Percentiles rank a stretch among this genome's conserved stretches.
Evolutionary conservation across 257 asterid species (phyloP).

Genomic region (Ilex asprella): DNA sequence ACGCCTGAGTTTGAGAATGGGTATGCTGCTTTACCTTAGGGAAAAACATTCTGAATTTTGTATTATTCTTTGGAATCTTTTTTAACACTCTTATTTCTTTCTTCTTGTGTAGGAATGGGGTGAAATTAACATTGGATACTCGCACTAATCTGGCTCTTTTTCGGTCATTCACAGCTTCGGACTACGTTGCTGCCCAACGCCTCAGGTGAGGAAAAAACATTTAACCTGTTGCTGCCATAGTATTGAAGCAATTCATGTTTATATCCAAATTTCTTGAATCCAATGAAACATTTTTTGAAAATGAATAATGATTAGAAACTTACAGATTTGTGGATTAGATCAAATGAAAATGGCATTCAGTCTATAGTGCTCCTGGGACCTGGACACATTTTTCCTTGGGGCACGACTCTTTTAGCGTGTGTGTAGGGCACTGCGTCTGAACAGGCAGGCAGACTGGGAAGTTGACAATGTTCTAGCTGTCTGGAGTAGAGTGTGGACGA

Average conservation of each 20-base stretch:
- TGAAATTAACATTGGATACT: conserved; percentile 56
- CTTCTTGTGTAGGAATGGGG: conserved; percentile 40
- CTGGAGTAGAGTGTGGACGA: too few species aligned
- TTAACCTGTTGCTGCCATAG: not conserved
- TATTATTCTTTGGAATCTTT: not conserved
- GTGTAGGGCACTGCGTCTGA: too few species aligned
- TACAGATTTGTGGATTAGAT: too few species aligned
- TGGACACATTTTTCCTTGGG: too few species aligned
- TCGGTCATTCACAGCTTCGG: conserved; percentile 78
- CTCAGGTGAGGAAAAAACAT: conserved; percentile 43
- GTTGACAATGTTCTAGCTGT: too few species aligned
- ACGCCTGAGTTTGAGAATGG: conserved; percentile 78
- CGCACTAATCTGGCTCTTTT: conserved; percentile 84
- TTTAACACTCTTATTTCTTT: conserved; percentile 11
- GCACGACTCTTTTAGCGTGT: too few species aligned
- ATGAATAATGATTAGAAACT: too few species aligned
- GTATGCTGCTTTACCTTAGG: conserved; percentile 34
- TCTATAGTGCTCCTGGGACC: too few species aligned
- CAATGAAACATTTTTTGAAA: too few species aligned
- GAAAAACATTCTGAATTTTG: conserved; percentile 1
- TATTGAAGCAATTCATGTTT: not conserved
- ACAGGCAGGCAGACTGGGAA: too few species aligned
- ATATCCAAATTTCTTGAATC: not conserved
- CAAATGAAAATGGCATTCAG: too few species aligned
- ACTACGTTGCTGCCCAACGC: conserved; percentile 94